A percentile compares a stretch with the other conserved stretches of the same genome.
Conservation (phyloP, 495 filamentous ascomycete species). For the Penicillium angulare region DNA sequence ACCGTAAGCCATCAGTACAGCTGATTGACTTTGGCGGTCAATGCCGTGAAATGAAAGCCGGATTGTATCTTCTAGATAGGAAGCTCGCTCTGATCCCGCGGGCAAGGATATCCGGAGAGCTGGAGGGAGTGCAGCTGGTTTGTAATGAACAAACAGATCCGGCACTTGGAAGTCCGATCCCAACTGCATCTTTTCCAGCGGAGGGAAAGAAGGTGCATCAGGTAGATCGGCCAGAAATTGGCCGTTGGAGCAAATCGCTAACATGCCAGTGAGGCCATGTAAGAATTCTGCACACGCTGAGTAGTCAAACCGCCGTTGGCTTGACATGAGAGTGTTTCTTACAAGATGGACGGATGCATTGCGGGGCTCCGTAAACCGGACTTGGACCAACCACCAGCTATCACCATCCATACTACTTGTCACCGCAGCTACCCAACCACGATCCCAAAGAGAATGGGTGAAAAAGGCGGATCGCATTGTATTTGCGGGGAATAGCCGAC, state of each 20-base stretch:
- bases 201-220: slow-evolving; percentile 29
- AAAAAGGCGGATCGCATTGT: slow-evolving; percentile 63
- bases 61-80: slow-evolving; percentile 36
- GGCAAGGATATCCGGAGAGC: slow-evolving; percentile 33
- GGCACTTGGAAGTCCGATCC: slow-evolving; percentile 30
- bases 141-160: slow-evolving; percentile 38
- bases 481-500: slow-evolving; percentile 59
- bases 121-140: slow-evolving; percentile 28
- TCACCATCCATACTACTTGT: slow-evolving; percentile 72
- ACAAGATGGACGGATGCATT: slow-evolving; percentile 27
- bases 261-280: slow-evolving; percentile 38
- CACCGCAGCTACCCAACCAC: slow-evolving; percentile 66
- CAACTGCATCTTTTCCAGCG: slow-evolving; percentile 35
- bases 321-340: slow-evolving; percentile 24
- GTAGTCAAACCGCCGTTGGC: slow-evolving; percentile 20
- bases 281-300: slow-evolving; percentile 36
- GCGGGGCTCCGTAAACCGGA: slow-evolving; percentile 29
- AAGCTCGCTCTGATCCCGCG: slow-evolving; percentile 23
- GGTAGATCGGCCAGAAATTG: slow-evolving; percentile 36
- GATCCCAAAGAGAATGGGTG: slow-evolving; percentile 57
- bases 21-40: slow-evolving; percentile 31
- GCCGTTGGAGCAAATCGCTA: slow-evolving; percentile 44
- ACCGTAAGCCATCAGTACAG: slow-evolving; percentile 42
- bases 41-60: slow-evolving; percentile 43
- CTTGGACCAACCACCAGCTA: slow-evolving; percentile 70